Conservation (phyloP, 768 basidiomycete genomes). For the Trametes meyenii region DNA sequence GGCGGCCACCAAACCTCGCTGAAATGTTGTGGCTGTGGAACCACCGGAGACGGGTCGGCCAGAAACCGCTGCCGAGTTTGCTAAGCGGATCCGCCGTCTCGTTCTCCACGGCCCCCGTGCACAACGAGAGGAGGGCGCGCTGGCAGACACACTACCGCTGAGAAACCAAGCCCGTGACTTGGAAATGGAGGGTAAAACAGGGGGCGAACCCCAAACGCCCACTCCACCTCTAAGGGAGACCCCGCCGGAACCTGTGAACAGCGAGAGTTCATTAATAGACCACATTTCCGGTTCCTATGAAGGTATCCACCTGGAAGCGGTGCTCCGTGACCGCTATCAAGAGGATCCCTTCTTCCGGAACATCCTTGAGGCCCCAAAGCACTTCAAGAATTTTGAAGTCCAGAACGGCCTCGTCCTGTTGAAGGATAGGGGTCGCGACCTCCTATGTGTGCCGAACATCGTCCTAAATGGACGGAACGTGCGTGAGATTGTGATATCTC, state of each 20-base stretch:
- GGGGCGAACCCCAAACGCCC: too few species aligned
- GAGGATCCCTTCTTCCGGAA: conserved; percentile 36
- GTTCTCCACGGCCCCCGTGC: conserved; percentile 5
- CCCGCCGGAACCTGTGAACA: too few species aligned
- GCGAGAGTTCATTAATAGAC: too few species aligned
- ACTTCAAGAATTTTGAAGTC: conserved; percentile 34
- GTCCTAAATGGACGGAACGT: conserved; percentile 23
- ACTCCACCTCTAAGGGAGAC: too few species aligned
- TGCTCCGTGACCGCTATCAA: conserved; percentile 26
- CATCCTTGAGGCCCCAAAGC: conserved; percentile 28
- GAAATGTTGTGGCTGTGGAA: too few species aligned
- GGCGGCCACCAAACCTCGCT: too few species aligned
- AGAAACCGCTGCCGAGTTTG: conserved; percentile 8
- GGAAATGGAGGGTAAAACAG: too few species aligned
- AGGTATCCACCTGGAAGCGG: conserved; percentile 11
- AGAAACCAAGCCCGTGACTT: too few species aligned
- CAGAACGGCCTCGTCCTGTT: conserved; percentile 29
- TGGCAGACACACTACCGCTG: too few species aligned
- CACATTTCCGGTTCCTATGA: not conserved
- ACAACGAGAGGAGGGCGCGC: conserved; percentile 12
- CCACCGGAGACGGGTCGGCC: conserved; percentile 7
- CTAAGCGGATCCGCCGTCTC: conserved; percentile 8
- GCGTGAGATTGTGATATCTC: conserved; percentile 37
- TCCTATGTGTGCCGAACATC: conserved; percentile 26
- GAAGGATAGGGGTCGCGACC: not conserved